Base-by-base conservation (phyloP, 2,329 filamentous ascomycete genomes). In the Phyllosticta citriasiana region DNA sequence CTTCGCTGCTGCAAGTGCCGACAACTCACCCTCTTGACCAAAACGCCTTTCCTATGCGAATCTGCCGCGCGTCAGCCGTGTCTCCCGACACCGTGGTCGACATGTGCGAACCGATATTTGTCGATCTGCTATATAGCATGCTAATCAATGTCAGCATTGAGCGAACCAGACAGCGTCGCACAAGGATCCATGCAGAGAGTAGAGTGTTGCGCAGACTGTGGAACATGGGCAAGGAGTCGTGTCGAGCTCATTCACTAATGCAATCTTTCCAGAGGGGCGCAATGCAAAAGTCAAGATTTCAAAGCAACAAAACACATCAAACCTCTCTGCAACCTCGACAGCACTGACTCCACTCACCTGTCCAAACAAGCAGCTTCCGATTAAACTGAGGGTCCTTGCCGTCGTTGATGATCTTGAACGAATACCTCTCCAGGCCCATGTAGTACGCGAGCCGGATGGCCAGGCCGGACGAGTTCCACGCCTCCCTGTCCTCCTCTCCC, bases 401-500 rank as follows among this genome's bases (percentile, higher is more conserved):
- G 10, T 82, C 80, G 53, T 81, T 78, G 47, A 85, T 82, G 33
- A 83, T 81, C 53, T 83, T 79, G 66, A 89, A 85, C 0, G 85
- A 84, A 22, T 86, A 88, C 63, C 84, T 80, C 68, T 90, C 87
- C 19, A 90, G 77, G 1, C 84, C 84, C 16, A 89, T 81, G 57
- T 87, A 87, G 69, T 89, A 89, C 0, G 83, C 87, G 2, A 88
- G 82, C 6, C 87, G 80, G 6, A 90, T 74, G 2, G 87, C 87
- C 22, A 87, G 80, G 1, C 87, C 87, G 5, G 89, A 85, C 66
- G 89, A 84, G 86, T 89, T 89, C 87, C 87, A 90, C 0, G 86
- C 86, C 30, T 87, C 86, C 53, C 87, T 81, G 66, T 90, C 87
- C 68, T 89, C 87, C 70, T 89, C 87, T 8, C 87, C 87, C 60